These are phyloP conservation scores for Boletus pseudopeckii DNA, from an alignment of 768 basidiomycete species.

Conservation along the genomic window DNA sequence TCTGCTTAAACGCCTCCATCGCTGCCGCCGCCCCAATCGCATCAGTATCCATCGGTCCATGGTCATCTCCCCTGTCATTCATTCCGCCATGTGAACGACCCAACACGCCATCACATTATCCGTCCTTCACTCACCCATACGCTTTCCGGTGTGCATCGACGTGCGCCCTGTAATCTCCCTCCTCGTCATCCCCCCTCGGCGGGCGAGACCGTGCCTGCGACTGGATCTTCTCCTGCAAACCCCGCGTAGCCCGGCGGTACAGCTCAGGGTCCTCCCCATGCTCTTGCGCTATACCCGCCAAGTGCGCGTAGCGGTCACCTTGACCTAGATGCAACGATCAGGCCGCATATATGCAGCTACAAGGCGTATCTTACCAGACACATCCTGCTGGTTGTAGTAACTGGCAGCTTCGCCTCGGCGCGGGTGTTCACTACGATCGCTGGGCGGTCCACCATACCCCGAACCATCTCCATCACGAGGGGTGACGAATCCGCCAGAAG, in stretches of 20 bases:
- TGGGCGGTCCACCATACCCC: background rate
- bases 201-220: conserved; percentile 8
- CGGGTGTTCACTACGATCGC: background rate
- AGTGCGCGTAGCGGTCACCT: conserved; percentile 17
- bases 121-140: conserved; percentile 24
- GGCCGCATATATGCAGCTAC: background rate
- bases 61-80: conserved; percentile 12
- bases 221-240: conserved; percentile 23
- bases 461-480: conserved; percentile 12
- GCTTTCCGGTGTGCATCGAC: conserved; percentile 30
- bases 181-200: background rate
- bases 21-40: conserved; percentile 30
- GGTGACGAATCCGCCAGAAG: conserved; percentile 16
- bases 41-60: conserved; percentile 27
- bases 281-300: conserved; percentile 16
- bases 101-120: background rate
- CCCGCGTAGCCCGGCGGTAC: conserved; percentile 22
- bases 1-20: conserved; percentile 31
- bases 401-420: conserved; percentile 16
- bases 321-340: conserved; percentile 11
- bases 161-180: conserved; percentile 17
- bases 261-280: conserved; percentile 17
- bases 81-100: background rate
- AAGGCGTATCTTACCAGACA: conserved; percentile 1
- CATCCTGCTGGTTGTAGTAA: conserved; percentile 15